Evolutionary conservation across 2,329 filamentous ascomycete genomes (phyloP), one percentile per base, ranked within the genome.

Genomic region (Coleophoma crateriformis): DNA sequence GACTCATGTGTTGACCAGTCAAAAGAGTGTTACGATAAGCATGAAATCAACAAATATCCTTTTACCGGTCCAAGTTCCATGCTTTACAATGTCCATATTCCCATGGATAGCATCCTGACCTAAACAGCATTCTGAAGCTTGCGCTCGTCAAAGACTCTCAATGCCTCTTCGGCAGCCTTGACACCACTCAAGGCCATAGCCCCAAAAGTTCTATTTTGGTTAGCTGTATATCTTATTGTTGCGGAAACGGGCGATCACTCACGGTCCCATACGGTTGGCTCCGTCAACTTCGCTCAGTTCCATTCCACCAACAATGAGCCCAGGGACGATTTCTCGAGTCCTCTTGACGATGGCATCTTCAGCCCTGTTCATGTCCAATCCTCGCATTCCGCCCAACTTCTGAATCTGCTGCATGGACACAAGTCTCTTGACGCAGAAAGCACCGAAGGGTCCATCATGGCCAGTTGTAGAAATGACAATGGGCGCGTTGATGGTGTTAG

Each of bases 291-390:
- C 90, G 51, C 84, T 88, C 58, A 96, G 75, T 70, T 96, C 90
- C 90, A 96, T 96, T 37, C 90, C 91, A 47, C 90, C 91, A n/a
- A 95, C 87, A 61, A 96, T 90, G 56, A 96, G 74, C 27, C 91
- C 90, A 6, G 89, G 89, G 13, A 90, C 83, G 52, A 96, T 79
- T 75, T 96, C 90, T 53, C 90, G 84, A 7, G 90, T 96, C 58
- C 86, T 78, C 77, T 94, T 95, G 67, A 96, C 90, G 60, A 96
- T 96, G 44, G 90, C 90, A 61, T 96, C 90, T 69, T 96, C 90
- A 41, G 90, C 90, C 2, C 77, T 74, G 71, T 90, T 88, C 90
- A 96, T 96, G 69, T 96, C 90, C 15, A 96, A 76, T 8, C 90
- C 91, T 50, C 90, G 84, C 90, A 96, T 96, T 57, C 90, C 90